A percentile compares a stretch with the other conserved stretches of the same genome.
Evolutionary conservation across 805 yeast species (phyloP).

Genomic region (Yamadazyma akitaensis): DNA sequence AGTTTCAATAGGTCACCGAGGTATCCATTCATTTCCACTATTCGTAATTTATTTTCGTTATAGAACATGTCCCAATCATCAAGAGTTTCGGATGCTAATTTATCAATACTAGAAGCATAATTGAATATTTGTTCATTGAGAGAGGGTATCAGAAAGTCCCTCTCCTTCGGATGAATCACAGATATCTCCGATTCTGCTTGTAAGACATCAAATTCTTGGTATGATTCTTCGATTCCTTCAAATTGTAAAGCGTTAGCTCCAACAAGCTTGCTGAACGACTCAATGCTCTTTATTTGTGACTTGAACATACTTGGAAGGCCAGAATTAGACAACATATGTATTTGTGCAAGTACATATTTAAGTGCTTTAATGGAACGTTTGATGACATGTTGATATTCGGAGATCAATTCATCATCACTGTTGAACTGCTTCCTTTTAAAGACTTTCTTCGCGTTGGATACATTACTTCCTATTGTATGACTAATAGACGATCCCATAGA

Average conservation of each 20-base stretch:
- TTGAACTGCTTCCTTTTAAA: constrained; percentile 13
- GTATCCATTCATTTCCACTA: constrained; percentile 38
- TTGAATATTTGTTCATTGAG: constrained; percentile 26
- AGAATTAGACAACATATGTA: constrained; percentile 19
- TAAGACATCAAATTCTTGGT: constrained; percentile 27
- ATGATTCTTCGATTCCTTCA: constrained; percentile 29
- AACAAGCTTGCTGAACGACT: constrained; percentile 31
- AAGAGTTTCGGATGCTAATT: constrained; percentile 15
- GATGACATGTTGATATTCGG: constrained; percentile 44
- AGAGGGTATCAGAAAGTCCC: constrained; percentile 20
- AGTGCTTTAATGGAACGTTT: constrained; percentile 42
- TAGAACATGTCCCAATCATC: constrained; percentile 23
- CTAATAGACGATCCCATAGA: constrained; percentile 13
- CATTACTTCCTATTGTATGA: constrained; percentile 8
- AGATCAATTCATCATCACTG: constrained; percentile 37
- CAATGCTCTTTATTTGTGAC: constrained; percentile 26
- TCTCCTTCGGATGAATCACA: constrained; percentile 37
- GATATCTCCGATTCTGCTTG: constrained; percentile 27
- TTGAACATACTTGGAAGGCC: constrained; percentile 34
- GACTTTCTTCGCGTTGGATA: constrained; percentile 12
- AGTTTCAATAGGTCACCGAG: constrained; percentile 37
- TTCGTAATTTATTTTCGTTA: constrained; percentile 28
- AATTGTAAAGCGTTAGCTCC: constrained; percentile 32
- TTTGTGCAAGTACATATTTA: constrained; percentile 32
- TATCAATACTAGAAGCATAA: constrained; percentile 21